Percentiles rank a stretch among this genome's conserved stretches.
These are phyloP conservation scores for Seiridium cupressi DNA, from an alignment of 2,329 filamentous ascomycete genomes.

Conservation along the genomic window DNA sequence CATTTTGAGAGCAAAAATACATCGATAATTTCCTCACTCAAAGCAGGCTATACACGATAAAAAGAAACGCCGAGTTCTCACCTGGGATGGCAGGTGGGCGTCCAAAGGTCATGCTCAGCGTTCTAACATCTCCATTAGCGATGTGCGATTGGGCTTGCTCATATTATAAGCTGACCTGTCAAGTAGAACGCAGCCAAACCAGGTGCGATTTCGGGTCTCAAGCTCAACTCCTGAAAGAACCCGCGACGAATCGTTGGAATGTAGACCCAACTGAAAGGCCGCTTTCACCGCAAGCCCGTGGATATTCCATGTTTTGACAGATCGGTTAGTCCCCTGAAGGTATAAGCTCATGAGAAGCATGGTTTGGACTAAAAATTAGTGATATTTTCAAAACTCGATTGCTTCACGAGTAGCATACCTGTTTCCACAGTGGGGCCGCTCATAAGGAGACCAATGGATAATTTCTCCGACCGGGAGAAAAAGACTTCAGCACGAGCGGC, in stretches of 20 bases:
- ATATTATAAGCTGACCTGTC: conserved; percentile 31
- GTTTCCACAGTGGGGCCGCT: conserved; percentile 42
- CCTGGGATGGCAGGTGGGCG: conserved; percentile 41
- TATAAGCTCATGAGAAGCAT: conserved; percentile 49
- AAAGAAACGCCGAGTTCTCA: too few species aligned
- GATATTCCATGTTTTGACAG: conserved; percentile 51
- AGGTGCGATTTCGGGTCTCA: conserved; percentile 46
- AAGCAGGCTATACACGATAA: too few species aligned
- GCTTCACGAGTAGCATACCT: conserved; percentile 21
- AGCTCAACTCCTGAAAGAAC: conserved; percentile 37
- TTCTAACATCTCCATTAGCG: conserved; percentile 23
- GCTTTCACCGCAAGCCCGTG: conserved; percentile 52
- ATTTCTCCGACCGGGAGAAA: conserved; percentile 39
- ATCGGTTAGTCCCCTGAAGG: conserved; percentile 51
- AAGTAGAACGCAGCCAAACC: conserved; percentile 47
- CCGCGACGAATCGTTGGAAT: conserved; percentile 36
- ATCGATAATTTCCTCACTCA: too few species aligned
- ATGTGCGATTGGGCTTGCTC: neutral
- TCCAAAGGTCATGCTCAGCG: conserved; percentile 51
- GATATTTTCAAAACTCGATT: neutral
- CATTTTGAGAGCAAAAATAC: too few species aligned
- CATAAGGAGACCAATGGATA: conserved; percentile 40
- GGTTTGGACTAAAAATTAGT: conserved; percentile 37
- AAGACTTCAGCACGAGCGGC: conserved; percentile 40
- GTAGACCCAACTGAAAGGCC: conserved; percentile 50